phyloP scores from a whole-genome alignment of 2,329 filamentous ascomycete species.

The Zasmidium citrigriseum region DNA sequence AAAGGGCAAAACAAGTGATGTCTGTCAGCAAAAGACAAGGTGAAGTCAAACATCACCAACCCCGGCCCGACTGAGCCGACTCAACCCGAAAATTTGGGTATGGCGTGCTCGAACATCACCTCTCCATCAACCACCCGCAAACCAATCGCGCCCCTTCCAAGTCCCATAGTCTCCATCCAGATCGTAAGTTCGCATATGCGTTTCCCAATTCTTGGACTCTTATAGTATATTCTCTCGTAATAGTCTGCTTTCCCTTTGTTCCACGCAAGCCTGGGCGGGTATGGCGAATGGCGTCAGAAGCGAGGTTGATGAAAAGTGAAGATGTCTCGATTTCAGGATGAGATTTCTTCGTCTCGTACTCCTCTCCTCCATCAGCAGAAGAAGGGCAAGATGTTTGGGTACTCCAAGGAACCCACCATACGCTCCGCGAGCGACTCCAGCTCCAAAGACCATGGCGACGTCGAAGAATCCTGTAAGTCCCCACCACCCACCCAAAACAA shows the following conservation, averaged over 20 bases:
- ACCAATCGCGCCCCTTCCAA: background rate
- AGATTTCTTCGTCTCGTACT: background rate
- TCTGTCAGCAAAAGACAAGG: too few relatives aligned
- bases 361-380: background rate
- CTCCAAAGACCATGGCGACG: background rate
- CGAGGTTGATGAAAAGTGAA: background rate
- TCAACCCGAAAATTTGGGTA: conserved; percentile 9
- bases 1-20: too few relatives aligned
- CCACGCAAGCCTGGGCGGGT: conserved; percentile 13
- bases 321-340: background rate
- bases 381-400: conserved; percentile 5
- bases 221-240: conserved; percentile 13
- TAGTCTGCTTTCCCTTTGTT: background rate
- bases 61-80: background rate
- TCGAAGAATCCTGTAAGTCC: conserved; percentile 6
- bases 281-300: conserved; percentile 9
- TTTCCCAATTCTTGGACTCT: background rate
- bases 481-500: too few relatives aligned
- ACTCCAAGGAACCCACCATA: background rate
- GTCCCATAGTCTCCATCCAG: background rate
- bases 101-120: conserved; percentile 7
- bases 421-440: conserved; percentile 6
- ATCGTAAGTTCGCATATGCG: background rate
- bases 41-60: background rate
- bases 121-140: background rate